Conservation (phyloP, 345 rosid genomes). For the Combretum micranthum region DNA sequence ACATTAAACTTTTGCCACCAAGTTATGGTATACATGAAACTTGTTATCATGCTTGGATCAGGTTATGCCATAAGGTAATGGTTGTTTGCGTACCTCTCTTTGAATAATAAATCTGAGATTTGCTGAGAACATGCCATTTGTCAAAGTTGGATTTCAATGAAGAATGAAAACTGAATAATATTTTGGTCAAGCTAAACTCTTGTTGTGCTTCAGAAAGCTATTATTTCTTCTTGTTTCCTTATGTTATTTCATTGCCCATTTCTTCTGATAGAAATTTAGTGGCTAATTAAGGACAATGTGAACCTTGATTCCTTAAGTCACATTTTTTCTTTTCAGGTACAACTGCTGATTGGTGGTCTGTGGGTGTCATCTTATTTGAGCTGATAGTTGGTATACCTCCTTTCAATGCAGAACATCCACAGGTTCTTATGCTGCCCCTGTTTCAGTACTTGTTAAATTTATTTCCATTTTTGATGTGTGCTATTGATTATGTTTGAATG, state of each 20-base stretch:
- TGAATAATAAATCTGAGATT: no score
- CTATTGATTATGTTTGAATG: conserved; percentile 6
- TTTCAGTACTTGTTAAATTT: not conserved
- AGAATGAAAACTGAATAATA: no score
- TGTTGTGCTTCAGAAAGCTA: no score
- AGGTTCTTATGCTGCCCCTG: conserved; percentile 27
- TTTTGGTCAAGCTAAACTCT: no score
- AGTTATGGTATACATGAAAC: no score
- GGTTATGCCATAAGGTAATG: not conserved
- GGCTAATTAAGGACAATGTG: not conserved
- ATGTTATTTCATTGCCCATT: not conserved
- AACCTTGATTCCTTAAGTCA: not conserved
- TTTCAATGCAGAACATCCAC: conserved; percentile 94
- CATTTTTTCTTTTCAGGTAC: conserved; percentile 48
- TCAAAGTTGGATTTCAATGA: no score
- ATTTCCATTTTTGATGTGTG: not conserved
- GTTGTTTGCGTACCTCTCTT: not conserved
- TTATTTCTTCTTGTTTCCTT: not conserved
- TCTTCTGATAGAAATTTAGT: not conserved
- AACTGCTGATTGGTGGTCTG: conserved; percentile 99
- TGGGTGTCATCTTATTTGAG: conserved; percentile 90
- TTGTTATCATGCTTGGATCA: not conserved
- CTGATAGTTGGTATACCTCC: conserved; percentile 98
- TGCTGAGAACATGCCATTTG: no score
- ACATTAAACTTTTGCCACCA: not conserved